Base-by-base conservation (phyloP, 495 filamentous ascomycete genomes). In the Baudoinia panamericana region DNA sequence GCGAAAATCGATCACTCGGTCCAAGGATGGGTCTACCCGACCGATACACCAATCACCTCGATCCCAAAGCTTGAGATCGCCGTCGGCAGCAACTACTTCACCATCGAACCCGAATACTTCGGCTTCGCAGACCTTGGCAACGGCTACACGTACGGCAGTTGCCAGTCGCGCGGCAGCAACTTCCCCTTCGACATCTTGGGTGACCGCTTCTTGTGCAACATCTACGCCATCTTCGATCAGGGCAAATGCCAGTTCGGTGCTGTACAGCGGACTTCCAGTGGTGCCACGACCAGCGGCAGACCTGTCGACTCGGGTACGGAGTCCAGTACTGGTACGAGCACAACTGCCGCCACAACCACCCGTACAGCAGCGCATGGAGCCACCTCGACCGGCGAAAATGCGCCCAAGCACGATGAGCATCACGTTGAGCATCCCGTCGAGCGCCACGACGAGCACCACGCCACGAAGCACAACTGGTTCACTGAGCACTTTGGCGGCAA, bases 201-300 rank as follows among this genome's bases (percentile, higher is more conserved):
- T 16, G 76, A 76, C 53, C 73, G 72, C 2, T 84, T 81, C 55
- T 58, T 87, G 58, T 82, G 82, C 67, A 72, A 68, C n/a, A 63
- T 82, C 35, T 85, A 84, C 56, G 76, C 75, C 41, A 69, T 88
- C 37, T 86, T 82, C 58, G 82, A 88, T 54, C 72, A 80, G 42
- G 80, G 82, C 34, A 77, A 82, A 48, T 63, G 51, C 50, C 73
- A 70, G 15, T 78, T 87, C 50, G 82, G 82, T 17, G 70, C 70
- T 36, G 78, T 84, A 18, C 73, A 77, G 45, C 72, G 80, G 7
- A 12, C 16, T n/a, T n/a, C n/a, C n/a, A n/a, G n/a, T n/a, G n/a
- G n/a, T n/a, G n/a, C n/a, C n/a, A n/a, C n/a, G n/a, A n/a, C n/a
- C n/a, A n/a, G n/a, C n/a, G n/a, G n/a, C n/a, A n/a, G n/a, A n/a